These are phyloP conservation scores for Cercospora sp. DNA, from an alignment of 2,329 filamentous ascomycete genomes.

Conservation along the genomic window DNA sequence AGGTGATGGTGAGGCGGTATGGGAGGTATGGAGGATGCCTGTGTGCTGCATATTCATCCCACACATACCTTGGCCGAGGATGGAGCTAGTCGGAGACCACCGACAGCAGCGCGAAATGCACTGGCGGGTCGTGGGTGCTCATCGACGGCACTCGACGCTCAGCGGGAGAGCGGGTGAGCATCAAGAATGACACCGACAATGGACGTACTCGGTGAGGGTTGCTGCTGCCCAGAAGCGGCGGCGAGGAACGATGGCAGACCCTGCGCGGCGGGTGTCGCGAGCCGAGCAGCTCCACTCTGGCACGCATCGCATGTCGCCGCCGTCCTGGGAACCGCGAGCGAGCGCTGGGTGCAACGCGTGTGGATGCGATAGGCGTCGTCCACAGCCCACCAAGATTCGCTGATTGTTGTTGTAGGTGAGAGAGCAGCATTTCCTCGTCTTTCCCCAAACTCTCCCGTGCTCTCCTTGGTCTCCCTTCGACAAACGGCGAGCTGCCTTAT, in stretches of 20 bases:
- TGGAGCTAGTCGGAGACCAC: neutral
- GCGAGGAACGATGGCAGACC: neutral
- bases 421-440: neutral
- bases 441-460: neutral
- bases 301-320: conserved; percentile 11
- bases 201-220: neutral
- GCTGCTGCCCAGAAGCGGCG: neutral
- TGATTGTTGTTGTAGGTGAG: neutral
- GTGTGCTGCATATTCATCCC: neutral
- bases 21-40: neutral
- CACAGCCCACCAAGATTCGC: neutral
- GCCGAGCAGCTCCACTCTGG: neutral
- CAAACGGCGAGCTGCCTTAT: neutral
- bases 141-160: neutral
- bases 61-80: neutral
- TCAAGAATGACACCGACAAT: no score
- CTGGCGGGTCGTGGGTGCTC: neutral
- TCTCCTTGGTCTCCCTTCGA: neutral
- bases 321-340: neutral
- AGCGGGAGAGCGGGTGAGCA: neutral
- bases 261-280: neutral
- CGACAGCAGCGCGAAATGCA: neutral
- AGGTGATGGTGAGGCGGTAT: neutral
- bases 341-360: neutral
- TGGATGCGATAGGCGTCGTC: neutral